Evolutionary conservation across 495 filamentous ascomycete species (phyloP), one percentile per base, ranked within the genome.

Genomic region (Aspergillus bertholletiae): DNA sequence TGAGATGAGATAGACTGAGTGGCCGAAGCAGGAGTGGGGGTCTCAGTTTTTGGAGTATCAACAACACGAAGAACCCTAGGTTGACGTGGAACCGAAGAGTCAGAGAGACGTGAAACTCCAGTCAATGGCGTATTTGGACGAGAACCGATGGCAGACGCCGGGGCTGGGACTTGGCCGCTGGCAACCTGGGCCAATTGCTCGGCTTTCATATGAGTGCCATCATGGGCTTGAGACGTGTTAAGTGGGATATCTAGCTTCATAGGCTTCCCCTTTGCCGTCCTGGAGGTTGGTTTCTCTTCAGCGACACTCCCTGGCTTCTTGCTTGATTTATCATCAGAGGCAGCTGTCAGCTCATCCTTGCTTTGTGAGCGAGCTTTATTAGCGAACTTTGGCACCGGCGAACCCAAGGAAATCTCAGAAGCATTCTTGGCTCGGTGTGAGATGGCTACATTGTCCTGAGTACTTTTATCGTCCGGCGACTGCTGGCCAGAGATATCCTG

Each of bases 21-120:
- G 30, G 65, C 67, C 28, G 69, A 64, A 34, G 65, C 51, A 26
- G 70, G 66, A 18, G 73, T 67, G 6, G 82, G 80, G 2, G 74
- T 71, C 61, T 92, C 90, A 1, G 80, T 71, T 62, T 88, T 95
- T 0, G 88, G 83, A 0, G 87, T 88, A 7, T 88, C 79, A 4
- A 89, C 79, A 1, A 94, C 79, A 22, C 89, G 79, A 11, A 94
- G 73, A 2, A 88, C 80, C 32, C 80, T 68, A 51, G 80, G 65
- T 40, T 77, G 72, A 5, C 69, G 75, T 20, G 72, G 62, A 26
- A 64, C 66, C 22, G 81, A 73, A 2, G 82, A 80, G 45, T 76
- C 80, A 11, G 75, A 79, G 5, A 67, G 51, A 7, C 75, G 76
- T 15, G 79, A 78, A 4, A 67, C 55, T 1, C 62, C 62, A 3